Base-by-base conservation (phyloP, 805 yeast genomes). In the Schwanniomyces polymorphus region DNA sequence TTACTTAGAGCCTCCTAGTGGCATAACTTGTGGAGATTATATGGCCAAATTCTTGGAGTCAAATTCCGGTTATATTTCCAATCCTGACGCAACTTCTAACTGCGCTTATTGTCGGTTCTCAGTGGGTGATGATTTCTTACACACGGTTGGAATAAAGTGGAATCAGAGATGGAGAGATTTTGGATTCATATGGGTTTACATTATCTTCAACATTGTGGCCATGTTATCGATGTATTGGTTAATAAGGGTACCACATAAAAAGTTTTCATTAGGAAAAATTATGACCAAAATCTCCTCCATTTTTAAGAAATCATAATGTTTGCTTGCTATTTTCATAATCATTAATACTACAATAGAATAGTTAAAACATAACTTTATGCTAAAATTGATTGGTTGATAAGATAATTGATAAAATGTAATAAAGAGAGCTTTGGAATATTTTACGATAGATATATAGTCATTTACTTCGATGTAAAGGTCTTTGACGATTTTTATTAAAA, bases 1-100 rank as follows among this genome's bases (percentile, higher is more conserved):
- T n/a, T 26, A 38, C 10, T 57, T 69, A 45, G 47, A 55, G 21
- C 72, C 74, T 1, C 85, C 86, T 10, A 47, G 53, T 10, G 90
- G 89, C 9, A 63, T 64, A 59, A 84, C 91, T 2, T 88, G 96
- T 67, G 78, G 74, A 7, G 69, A 75, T 34, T 88, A 74, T 64
- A 67, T 82, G 57, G 62, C 56, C 5, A 49, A 58, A 1, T 85
- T 72, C 62, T 55, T 84, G 33, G 50, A 62, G 2, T 28, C 43
- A 3, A 59, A 62, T 21, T 71, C 70, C 14, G 96, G 96, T 5
- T 84, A 85, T 60, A 58, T 87, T 38, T 49, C 57, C 1, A 72
- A 85, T 58, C 81, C 85, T 5, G 57, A 67, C 35, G 82, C 78
- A 25, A 72, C 79, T 1, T 38, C 62, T 0, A 50, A 65, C 33